Conservation (phyloP, 371 early-diverging fungal genomes). For the Caulochytrium protostelioides region DNA sequence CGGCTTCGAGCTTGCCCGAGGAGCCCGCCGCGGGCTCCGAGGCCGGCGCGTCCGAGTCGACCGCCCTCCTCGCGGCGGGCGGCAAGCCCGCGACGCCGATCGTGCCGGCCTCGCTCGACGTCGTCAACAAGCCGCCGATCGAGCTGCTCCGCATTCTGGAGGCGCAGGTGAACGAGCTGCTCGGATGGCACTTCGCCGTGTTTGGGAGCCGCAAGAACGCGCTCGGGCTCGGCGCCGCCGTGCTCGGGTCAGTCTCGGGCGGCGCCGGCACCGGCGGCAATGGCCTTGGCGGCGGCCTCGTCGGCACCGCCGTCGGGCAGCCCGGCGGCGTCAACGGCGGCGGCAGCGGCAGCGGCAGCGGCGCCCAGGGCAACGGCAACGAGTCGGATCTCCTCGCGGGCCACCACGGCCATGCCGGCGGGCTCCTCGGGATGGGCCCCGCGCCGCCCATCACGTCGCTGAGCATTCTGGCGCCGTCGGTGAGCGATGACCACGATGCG, state of each 20-base stretch:
- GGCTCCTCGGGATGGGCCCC: neutral
- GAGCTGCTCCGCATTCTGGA: no score
- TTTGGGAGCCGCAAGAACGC: neutral
- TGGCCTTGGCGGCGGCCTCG: neutral
- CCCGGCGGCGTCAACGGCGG: neutral
- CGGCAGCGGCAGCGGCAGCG: neutral
- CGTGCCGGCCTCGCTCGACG: no score
- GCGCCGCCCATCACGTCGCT: neutral
- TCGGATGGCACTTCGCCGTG: neutral
- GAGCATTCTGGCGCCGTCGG: neutral
- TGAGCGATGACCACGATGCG: conserved; percentile 27
- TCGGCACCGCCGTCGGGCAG: neutral
- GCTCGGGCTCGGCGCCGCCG: neutral
- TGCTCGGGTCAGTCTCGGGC: neutral
- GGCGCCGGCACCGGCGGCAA: neutral
- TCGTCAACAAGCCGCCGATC: no score
- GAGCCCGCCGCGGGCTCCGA: no score
- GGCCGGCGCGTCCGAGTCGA: no score
- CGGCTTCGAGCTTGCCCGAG: no score
- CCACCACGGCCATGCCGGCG: neutral
- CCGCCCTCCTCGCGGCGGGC: no score
- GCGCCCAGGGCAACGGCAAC: neutral
- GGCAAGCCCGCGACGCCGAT: no score
- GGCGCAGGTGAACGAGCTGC: no score
- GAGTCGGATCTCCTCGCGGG: neutral